phyloP scores from a whole-genome alignment of 257 asterid genomes.

The Haberlea rhodopensis region DNA sequence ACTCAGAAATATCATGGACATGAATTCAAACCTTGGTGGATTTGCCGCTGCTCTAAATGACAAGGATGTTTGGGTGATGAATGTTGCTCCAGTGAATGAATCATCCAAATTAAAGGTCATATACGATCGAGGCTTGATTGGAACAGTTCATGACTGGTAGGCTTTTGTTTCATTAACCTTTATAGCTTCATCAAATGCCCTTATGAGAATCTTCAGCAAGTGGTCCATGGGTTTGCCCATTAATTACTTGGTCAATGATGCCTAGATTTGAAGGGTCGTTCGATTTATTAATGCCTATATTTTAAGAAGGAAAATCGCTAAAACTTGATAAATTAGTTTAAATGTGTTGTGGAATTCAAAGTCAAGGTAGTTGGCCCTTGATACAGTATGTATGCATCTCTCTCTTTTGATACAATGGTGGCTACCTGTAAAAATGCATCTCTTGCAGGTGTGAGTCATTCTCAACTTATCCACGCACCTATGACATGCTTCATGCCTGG shows the following conservation, averaged over 20 bases:
- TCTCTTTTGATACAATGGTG: too few relatives aligned
- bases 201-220: constrained; percentile 9
- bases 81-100: constrained; percentile 73
- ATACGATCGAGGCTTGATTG: constrained; percentile 90
- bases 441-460: constrained; percentile 87
- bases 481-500: constrained; percentile 90
- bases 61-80: constrained; percentile 96
- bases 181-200: constrained; percentile 6
- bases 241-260: not conserved
- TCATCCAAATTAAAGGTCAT: constrained; percentile 65
- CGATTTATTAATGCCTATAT: not conserved
- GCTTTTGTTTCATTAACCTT: constrained; percentile 8
- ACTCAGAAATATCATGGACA: constrained; percentile 90
- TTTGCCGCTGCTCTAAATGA: constrained; percentile 82
- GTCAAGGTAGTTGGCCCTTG: not conserved
- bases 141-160: constrained; percentile 90
- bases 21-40: constrained; percentile 92
- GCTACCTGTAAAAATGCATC: too few relatives aligned
- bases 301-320: too few relatives aligned
- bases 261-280: not conserved
- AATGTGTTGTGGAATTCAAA: not conserved
- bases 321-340: not conserved
- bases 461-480: constrained; percentile 94
- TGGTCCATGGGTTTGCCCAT: not conserved
- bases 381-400: too few relatives aligned